Conservation (phyloP, 495 filamentous ascomycete species). For the Daldinia vernicosa region DNA sequence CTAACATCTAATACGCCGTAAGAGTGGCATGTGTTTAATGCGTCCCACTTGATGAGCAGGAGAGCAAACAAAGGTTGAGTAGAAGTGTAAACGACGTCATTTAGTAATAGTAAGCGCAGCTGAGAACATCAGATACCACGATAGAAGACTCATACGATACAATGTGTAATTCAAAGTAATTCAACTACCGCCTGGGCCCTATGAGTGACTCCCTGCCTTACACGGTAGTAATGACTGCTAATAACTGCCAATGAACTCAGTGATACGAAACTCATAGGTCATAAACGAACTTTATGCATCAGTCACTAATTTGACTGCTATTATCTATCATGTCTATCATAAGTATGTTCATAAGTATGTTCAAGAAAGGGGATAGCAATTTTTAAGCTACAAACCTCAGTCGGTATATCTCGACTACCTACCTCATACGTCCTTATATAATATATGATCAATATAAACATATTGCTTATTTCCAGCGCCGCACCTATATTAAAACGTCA, state of each 20-base stretch:
- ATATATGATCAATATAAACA: not conserved
- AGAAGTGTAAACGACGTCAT: slow-evolving; percentile 7
- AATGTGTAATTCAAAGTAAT: not conserved
- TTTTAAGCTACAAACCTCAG: not conserved
- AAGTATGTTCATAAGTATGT: too few species aligned
- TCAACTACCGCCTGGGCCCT: not conserved
- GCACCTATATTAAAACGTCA: not conserved
- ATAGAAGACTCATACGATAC: not conserved
- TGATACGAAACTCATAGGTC: not conserved
- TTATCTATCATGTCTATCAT: not conserved
- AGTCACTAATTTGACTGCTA: not conserved
- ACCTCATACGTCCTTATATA: not conserved
- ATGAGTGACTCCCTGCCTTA: not conserved
- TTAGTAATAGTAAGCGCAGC: not conserved
- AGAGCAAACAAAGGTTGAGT: not conserved
- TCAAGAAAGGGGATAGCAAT: not conserved
- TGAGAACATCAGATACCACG: not conserved
- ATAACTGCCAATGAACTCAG: not conserved
- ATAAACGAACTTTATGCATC: not conserved
- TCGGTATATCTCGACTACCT: not conserved
- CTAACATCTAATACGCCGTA: not conserved
- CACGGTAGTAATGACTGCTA: not conserved
- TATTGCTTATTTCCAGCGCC: not conserved
- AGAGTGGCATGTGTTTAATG: not conserved
- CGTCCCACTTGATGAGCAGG: not conserved